Evolutionary conservation across 352 stramenopile genomes (phyloP).

Genomic region (Phytophthora cajani): DNA sequence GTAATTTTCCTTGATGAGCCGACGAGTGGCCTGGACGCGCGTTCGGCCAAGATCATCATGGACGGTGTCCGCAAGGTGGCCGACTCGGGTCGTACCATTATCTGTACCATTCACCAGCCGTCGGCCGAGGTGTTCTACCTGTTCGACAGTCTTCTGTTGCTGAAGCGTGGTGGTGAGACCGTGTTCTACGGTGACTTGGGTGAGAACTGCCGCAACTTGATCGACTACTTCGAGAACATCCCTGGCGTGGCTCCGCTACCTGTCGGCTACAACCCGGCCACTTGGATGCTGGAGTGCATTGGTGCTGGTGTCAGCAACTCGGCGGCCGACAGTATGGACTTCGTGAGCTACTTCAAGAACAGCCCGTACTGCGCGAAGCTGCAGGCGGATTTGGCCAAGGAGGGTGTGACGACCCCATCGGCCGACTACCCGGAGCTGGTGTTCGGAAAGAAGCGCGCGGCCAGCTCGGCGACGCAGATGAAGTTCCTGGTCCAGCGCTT

Average conservation of each 20-base stretch:
- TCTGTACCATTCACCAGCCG: slow-evolving; percentile 92
- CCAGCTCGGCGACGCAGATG: slow-evolving; percentile 30
- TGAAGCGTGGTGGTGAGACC: slow-evolving; percentile 50
- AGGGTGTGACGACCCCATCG: slow-evolving; percentile 33
- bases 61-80: slow-evolving; percentile 29
- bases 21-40: slow-evolving; percentile 27
- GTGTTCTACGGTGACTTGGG: slow-evolving; percentile 52
- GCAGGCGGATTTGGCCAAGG: slow-evolving; percentile 15
- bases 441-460: slow-evolving; percentile 41
- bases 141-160: slow-evolving; percentile 80
- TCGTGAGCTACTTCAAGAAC: slow-evolving; percentile 36
- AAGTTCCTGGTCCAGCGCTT: slow-evolving; percentile 41
- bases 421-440: slow-evolving; percentile 28
- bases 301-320: slow-evolving; percentile 47
- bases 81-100: slow-evolving; percentile 40
- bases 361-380: slow-evolving; percentile 20
- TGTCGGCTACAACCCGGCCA: slow-evolving; percentile 47
- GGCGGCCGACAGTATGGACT: slow-evolving; percentile 24
- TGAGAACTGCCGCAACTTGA: slow-evolving; percentile 34
- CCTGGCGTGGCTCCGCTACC: slow-evolving; percentile 23
- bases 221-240: slow-evolving; percentile 50
- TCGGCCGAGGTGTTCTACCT: slow-evolving; percentile 79
- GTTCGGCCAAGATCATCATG: slow-evolving; percentile 28
- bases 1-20: slow-evolving; percentile 33
- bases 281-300: slow-evolving; percentile 50